Evolutionary conservation across 2,329 filamentous ascomycete genomes (phyloP).

Genomic region (Aspergillus piperis): DNA sequence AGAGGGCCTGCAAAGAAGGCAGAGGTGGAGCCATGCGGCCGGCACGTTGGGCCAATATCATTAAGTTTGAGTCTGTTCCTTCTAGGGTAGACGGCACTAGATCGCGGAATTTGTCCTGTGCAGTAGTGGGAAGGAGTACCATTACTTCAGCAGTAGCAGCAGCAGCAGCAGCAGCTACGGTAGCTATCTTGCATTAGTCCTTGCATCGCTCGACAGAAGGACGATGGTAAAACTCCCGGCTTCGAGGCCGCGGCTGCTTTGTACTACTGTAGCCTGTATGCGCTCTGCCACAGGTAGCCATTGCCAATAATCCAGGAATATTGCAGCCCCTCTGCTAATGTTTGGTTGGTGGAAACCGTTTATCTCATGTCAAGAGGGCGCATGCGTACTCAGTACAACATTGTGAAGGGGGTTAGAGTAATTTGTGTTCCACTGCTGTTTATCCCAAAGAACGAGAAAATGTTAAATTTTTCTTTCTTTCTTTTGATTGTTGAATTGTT

Average conservation of each 20-base stretch:
- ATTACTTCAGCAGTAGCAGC: neutral
- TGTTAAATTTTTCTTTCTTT: neutral
- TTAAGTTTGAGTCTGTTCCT: slow-evolving; percentile 24
- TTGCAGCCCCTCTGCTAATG: slow-evolving; percentile 6
- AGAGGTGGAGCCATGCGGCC: slow-evolving; percentile 23
- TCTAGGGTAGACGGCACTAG: slow-evolving; percentile 15
- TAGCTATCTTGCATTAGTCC: slow-evolving; percentile 28
- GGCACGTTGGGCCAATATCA: slow-evolving; percentile 26
- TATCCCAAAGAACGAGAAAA: too few species aligned
- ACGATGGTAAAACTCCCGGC: slow-evolving; percentile 19
- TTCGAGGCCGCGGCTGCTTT: slow-evolving; percentile 15
- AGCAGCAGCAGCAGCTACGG: slow-evolving; percentile 18
- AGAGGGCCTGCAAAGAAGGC: slow-evolving; percentile 16
- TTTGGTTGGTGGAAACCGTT: neutral
- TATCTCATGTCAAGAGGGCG: neutral
- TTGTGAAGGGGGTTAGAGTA: neutral
- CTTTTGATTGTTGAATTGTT: neutral
- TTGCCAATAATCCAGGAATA: slow-evolving; percentile 11
- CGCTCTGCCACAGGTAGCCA: neutral
- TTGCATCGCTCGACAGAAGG: slow-evolving; percentile 22
- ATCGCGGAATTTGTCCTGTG: slow-evolving; percentile 22
- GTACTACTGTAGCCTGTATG: slow-evolving; percentile 13
- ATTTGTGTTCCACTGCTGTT: neutral
- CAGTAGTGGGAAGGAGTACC: slow-evolving; percentile 20
- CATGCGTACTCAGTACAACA: slow-evolving; percentile 6